Evolutionary conservation across 2,329 filamentous ascomycete genomes (phyloP).

Genomic region (Colletotrichum somersetense): DNA sequence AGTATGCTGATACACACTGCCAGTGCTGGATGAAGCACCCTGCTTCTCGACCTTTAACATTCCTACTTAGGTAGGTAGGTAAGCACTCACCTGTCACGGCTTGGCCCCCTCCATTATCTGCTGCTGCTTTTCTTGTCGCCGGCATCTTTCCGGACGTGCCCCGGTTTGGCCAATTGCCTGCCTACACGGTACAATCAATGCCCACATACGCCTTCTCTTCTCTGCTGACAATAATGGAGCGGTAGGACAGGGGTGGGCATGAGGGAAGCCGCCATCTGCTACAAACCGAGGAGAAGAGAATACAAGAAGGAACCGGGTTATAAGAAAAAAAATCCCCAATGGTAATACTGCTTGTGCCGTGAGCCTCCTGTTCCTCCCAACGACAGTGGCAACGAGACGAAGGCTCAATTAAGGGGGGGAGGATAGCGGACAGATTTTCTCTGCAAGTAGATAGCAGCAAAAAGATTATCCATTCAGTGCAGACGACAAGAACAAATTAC

Average conservation of each 20-base stretch:
- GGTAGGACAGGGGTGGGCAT: not conserved
- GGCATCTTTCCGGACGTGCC: not conserved
- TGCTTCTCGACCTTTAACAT: not conserved
- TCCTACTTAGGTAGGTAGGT: too few relatives aligned
- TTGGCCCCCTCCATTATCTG: slow-evolving; percentile 1
- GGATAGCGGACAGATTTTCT: too few relatives aligned
- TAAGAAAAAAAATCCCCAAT: not conserved
- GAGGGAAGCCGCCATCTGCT: slow-evolving; percentile 6
- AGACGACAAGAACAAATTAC: not conserved
- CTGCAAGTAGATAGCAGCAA: not conserved
- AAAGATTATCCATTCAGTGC: not conserved
- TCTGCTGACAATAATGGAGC: not conserved
- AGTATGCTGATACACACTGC: not conserved
- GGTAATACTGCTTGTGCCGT: slow-evolving; percentile 21
- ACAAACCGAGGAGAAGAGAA: too few relatives aligned
- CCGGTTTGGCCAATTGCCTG: not conserved
- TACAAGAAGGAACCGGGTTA: too few relatives aligned
- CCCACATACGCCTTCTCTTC: not conserved
- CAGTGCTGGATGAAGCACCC: not conserved
- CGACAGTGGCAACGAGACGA: not conserved
- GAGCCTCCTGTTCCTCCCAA: not conserved
- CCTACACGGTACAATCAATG: not conserved
- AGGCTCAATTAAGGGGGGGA: not conserved
- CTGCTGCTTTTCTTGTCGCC: not conserved
- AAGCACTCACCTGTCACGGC: slow-evolving; percentile 1